A percentile compares a stretch with the other conserved stretches of the same genome.
phyloP scores from a whole-genome alignment of 2,329 filamentous ascomycete species.

The Fusarium phyllophilum region DNA sequence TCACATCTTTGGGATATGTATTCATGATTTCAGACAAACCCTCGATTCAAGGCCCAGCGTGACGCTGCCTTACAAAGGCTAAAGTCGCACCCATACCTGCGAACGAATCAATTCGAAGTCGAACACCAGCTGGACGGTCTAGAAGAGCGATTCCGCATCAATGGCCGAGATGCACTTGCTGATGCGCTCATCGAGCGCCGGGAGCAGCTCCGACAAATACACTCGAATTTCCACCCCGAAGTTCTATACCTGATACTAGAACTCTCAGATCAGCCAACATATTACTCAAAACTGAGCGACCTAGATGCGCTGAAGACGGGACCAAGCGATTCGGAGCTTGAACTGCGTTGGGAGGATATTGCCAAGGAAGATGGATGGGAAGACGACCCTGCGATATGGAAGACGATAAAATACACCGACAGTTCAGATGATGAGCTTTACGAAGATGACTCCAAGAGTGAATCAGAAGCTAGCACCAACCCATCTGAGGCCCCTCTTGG shows the following conservation, averaged over 20 bases:
- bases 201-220: slow-evolving; percentile 63
- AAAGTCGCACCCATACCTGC: slow-evolving; percentile 65
- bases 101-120: slow-evolving; percentile 82
- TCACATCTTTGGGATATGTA: background rate
- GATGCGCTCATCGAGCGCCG: slow-evolving; percentile 72
- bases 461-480: slow-evolving; percentile 46
- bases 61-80: slow-evolving; percentile 63
- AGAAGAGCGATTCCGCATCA: slow-evolving; percentile 86
- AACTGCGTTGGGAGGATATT: slow-evolving; percentile 82
- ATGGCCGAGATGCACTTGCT: slow-evolving; percentile 82
- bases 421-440: slow-evolving; percentile 67
- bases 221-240: slow-evolving; percentile 79
- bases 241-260: slow-evolving; percentile 80
- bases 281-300: slow-evolving; percentile 72
- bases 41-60: slow-evolving; percentile 56
- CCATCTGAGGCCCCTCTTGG: slow-evolving; percentile 43
- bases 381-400: slow-evolving; percentile 75
- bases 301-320: slow-evolving; percentile 63
- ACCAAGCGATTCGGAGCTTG: slow-evolving; percentile 54
- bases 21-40: slow-evolving; percentile 41
- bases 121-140: slow-evolving; percentile 73
- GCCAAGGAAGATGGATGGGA: slow-evolving; percentile 79
- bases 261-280: slow-evolving; percentile 81
- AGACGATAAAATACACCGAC: slow-evolving; percentile 73
- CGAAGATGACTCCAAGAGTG: slow-evolving; percentile 51